Conservation (phyloP, 805 yeast genomes). For the Ogataea sp. region DNA sequence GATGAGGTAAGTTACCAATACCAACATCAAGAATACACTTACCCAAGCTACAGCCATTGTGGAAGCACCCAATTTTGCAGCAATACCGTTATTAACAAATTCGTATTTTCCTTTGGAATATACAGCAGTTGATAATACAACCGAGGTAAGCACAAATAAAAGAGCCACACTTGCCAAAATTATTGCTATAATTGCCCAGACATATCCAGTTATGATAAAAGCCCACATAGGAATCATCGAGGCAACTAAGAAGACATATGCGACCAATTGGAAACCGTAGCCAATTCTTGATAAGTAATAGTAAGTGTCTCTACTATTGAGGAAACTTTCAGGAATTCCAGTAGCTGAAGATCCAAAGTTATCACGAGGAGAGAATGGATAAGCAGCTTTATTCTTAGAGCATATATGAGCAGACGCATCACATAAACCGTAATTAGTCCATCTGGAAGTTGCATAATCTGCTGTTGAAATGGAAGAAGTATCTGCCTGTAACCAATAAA, state of each 20-base stretch:
- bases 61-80: conserved; percentile 37
- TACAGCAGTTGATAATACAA: conserved; percentile 45
- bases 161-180: conserved; percentile 25
- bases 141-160: conserved; percentile 36
- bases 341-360: conserved; percentile 47
- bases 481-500: conserved; percentile 77
- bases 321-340: conserved; percentile 49
- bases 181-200: conserved; percentile 2
- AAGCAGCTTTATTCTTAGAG: conserved; percentile 56
- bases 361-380: conserved; percentile 73
- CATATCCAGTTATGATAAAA: conserved; percentile 2
- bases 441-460: conserved; percentile 44
- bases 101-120: conserved; percentile 44
- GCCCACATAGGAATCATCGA: conserved; percentile 32
- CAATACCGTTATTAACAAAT: conserved; percentile 34
- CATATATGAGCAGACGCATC: conserved; percentile 25
- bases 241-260: conserved; percentile 43
- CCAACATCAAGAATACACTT: conserved; percentile 22
- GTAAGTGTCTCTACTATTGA: conserved; percentile 38
- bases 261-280: conserved; percentile 55
- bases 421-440: conserved; percentile 76
- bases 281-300: conserved; percentile 64
- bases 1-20: conserved; percentile 4
- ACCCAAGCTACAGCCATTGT: conserved; percentile 63
- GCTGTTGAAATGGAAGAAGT: conserved; percentile 47